Evolutionary conservation across 768 basidiomycete species (phyloP), one percentile per base, ranked within the genome.

Genomic region (Boletus vermiculosoides): DNA sequence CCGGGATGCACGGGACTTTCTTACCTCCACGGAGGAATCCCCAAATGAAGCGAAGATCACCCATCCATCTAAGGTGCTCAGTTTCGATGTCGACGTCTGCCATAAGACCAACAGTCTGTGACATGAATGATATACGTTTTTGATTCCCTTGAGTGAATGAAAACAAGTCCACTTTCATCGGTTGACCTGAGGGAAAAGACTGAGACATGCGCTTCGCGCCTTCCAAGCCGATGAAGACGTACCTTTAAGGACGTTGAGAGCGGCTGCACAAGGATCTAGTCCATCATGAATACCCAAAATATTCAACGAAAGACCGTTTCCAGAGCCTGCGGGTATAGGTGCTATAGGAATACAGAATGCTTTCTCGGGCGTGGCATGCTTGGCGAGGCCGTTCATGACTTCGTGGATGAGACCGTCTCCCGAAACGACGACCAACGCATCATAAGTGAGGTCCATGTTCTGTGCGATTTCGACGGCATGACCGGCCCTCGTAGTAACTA

Each of bases 391-490:
- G 65, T 95, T 95, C 67, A 93, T 63, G 23, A 92, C 78, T 73
- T 95, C 93, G 65, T 94, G 88, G 16, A 92, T 66, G 36, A 92
- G 77, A 9, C 93, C 93, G 63, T 95, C 93, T 0, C 93, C 93
- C 0, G 91, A 93, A 23, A 94, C 79, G 31, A 84, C 72, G 37
- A 90, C 79, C 41, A 95, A 68, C 0, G 85, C 90, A 60, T 94
- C 92, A 59, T 81, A 89, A 16, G 79, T 76, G 5, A 90, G 76
- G 0, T 77, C 58, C 34, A 92, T 70, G 4, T 74, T 71, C 58
- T 82, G 83, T 0, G 77, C 83, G 55, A 93, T 76, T 34, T 90
- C 84, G 39, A 71, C 72, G 3, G 88, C 92, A 69, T 95, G 90
- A 5, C 81, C 80, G 3, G 67, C 61, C 57, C 81, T 78, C 4